phyloP scores from a whole-genome alignment of 73 alveolate genomes.

The Symbiodinium pilosum region DNA sequence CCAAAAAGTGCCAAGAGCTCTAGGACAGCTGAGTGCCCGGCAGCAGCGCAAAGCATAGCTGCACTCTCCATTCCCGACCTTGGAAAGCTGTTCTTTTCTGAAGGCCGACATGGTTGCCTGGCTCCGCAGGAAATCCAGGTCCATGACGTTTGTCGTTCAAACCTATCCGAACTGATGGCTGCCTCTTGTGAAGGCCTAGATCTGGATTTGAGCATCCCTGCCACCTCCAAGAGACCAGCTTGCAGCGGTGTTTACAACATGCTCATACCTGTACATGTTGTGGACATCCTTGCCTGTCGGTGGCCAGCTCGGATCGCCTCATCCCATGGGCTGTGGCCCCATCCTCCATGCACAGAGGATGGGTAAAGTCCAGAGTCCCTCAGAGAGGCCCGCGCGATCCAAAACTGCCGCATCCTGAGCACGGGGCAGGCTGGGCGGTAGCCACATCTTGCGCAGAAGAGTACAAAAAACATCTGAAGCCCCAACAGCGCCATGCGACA shows the following conservation, averaged over 20 bases:
- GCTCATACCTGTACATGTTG: neutral
- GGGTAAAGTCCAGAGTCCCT: too few relatives aligned
- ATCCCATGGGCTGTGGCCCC: conserved; percentile 77
- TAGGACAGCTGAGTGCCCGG: neutral
- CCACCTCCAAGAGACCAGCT: neutral
- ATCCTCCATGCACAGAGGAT: too few relatives aligned
- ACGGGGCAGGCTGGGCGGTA: too few relatives aligned
- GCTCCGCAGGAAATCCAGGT: neutral
- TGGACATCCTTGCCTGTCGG: neutral
- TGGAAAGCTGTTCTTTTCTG: too few relatives aligned
- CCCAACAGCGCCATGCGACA: neutral
- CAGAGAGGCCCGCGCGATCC: neutral
- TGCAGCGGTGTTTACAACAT: neutral
- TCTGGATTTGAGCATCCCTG: neutral
- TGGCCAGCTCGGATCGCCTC: conserved; percentile 57
- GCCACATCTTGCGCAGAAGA: too few relatives aligned
- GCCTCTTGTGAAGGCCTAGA: neutral
- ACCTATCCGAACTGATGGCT: neutral
- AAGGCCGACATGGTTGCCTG: neutral
- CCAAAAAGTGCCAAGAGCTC: neutral
- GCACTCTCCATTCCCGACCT: conserved; percentile 58
- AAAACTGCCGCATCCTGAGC: neutral
- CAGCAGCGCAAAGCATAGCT: conserved; percentile 53
- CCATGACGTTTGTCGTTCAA: neutral
- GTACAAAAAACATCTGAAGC: neutral